Evolutionary conservation across 2,329 filamentous ascomycete species (phyloP).

Genomic region (Rhexocercosporidium sp.): DNA sequence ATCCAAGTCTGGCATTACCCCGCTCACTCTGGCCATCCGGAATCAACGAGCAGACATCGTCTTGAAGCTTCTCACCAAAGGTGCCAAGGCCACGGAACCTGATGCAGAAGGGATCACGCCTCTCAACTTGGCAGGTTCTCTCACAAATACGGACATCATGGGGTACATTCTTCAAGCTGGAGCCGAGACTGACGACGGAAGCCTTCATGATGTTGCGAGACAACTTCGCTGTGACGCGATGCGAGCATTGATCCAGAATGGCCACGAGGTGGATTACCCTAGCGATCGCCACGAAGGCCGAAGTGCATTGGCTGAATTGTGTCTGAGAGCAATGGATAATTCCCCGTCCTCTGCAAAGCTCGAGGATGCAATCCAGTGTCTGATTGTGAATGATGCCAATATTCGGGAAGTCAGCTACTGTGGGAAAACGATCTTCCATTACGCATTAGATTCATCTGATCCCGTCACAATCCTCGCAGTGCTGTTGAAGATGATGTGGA

Average conservation of each 20-base stretch:
- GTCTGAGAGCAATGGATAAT: constrained; percentile 53
- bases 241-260: constrained; percentile 60
- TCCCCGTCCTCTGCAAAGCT: constrained; percentile 25
- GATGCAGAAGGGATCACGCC: constrained; percentile 66
- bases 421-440: constrained; percentile 63
- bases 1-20: constrained; percentile 24
- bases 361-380: constrained; percentile 58
- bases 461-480: constrained; percentile 60
- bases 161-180: constrained; percentile 23
- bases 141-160: constrained; percentile 25
- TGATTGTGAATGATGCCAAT: constrained; percentile 62
- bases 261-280: constrained; percentile 69
- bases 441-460: constrained; percentile 63
- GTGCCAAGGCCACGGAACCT: constrained; percentile 63
- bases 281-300: constrained; percentile 67
- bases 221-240: constrained; percentile 62
- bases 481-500: constrained; percentile 68
- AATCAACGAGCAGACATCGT: constrained; percentile 27
- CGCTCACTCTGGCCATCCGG: constrained; percentile 24
- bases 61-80: constrained; percentile 56
- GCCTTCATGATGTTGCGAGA: constrained; percentile 67
- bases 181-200: constrained; percentile 53
- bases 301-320: constrained; percentile 68
- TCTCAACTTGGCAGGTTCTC: constrained; percentile 54
- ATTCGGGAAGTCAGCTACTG: constrained; percentile 43